These are phyloP conservation scores for Cicer chorassanicum DNA, from an alignment of 306 rosid species.

Conservation along the genomic window DNA sequence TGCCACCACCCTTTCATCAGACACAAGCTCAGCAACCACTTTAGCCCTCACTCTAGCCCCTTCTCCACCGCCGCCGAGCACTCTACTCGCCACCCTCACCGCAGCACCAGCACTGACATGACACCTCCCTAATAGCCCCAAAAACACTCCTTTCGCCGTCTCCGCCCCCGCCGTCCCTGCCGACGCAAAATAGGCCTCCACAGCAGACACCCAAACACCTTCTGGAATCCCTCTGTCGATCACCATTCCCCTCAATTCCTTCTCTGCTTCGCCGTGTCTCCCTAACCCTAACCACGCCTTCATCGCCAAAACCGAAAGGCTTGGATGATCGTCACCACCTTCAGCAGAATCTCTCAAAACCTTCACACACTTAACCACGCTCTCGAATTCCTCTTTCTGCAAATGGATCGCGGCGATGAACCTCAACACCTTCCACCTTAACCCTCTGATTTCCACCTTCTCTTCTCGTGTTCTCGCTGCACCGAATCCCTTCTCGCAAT, in stretches of 20 bases:
- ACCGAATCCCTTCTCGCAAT: conserved; percentile 70
- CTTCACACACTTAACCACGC: conserved; percentile 87
- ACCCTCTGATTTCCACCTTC: conserved; percentile 55
- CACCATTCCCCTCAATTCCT: conserved; percentile 87
- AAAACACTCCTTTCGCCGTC: conserved; percentile 84
- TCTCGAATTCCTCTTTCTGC: conserved; percentile 79
- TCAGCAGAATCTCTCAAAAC: conserved; percentile 74
- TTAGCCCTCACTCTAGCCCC: conserved; percentile 73
- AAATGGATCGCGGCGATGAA: conserved; percentile 86
- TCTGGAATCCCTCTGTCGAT: conserved; percentile 78
- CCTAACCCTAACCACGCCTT: conserved; percentile 90
- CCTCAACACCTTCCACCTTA: conserved; percentile 73
- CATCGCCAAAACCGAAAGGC: conserved; percentile 89
- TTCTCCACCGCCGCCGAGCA: conserved; percentile 65
- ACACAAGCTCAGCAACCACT: conserved; percentile 85
- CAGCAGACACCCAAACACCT: conserved; percentile 86
- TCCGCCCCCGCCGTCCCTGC: conserved; percentile 89
- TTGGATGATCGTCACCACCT: conserved; percentile 79
- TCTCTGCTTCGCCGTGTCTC: conserved; percentile 80
- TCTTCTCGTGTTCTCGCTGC: conserved; percentile 62
- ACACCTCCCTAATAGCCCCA: conserved; percentile 87
- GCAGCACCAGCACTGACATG: conserved; percentile 86
- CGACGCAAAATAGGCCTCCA: conserved; percentile 76
- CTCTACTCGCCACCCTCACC: conserved; percentile 74
- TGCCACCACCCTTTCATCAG: conserved; percentile 83